These are phyloP conservation scores for Bacidia rubella DNA, from an alignment of 495 filamentous ascomycete genomes.

Conservation along the genomic window DNA sequence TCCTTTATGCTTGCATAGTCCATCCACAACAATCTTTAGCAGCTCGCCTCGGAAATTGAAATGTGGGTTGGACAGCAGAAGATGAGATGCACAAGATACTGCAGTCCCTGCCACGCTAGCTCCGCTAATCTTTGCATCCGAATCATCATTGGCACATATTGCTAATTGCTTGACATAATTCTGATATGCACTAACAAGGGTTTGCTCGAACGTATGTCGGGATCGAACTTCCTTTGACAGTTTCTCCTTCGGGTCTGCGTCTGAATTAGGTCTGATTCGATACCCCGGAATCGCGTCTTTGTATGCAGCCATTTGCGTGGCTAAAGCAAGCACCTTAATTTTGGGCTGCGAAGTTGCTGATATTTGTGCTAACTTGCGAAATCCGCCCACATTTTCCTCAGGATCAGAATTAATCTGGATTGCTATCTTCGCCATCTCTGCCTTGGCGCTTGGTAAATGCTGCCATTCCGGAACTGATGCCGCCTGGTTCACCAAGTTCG, in stretches of 20 bases:
- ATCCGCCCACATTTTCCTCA: constrained; percentile 70
- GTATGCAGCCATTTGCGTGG: constrained; percentile 78
- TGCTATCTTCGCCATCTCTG: constrained; percentile 78
- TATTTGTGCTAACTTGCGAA: constrained; percentile 65
- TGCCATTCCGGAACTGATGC: constrained; percentile 56
- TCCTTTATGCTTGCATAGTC: constrained; percentile 52
- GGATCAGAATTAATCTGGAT: constrained; percentile 77
- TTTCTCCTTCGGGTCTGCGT: constrained; percentile 59
- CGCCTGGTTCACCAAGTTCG: constrained; percentile 31
- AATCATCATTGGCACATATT: constrained; percentile 37
- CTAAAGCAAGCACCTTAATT: constrained; percentile 71
- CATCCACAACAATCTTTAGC: constrained; percentile 71
- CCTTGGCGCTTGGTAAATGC: constrained; percentile 76
- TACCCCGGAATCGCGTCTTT: constrained; percentile 95
- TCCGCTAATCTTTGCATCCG: constrained; percentile 24
- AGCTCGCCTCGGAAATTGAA: constrained; percentile 91
- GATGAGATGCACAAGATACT: constrained; percentile 67
- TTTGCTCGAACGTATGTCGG: constrained; percentile 69
- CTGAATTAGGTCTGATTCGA: constrained; percentile 68
- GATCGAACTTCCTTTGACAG: constrained; percentile 83
- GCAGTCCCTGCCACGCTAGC: constrained; percentile 51
- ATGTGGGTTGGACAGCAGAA: constrained; percentile 71
- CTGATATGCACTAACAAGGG: constrained; percentile 68
- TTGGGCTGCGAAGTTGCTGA: constrained; percentile 50
- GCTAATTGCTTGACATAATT: constrained; percentile 63